Base-by-base conservation (phyloP, 108 stramenopile species). In the Heterococcus sp. region DNA sequence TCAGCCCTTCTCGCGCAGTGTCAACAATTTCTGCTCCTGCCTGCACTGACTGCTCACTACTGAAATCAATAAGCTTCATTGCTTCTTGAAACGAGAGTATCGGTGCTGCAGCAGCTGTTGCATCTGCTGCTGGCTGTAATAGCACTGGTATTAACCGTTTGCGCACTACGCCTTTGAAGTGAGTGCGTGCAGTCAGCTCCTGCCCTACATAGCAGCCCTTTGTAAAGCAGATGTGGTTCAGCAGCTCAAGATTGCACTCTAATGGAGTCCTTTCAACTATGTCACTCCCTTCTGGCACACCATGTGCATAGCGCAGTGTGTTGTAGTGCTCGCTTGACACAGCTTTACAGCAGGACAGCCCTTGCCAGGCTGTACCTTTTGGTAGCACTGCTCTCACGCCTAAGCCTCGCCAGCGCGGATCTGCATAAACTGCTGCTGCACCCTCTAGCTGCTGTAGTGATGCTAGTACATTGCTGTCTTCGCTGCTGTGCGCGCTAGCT, bases 171-270 rank as follows among this genome's bases (percentile, higher is more conserved):
- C 97, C 96, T 71, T 84, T 94, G 82, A 90, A 94, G 66, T 95
- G 92, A 0, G 95, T 93, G 21, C 98, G 85, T 1, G 98, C 98
- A 2, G 95, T 95, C 40, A 99, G 81, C 78, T 99, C 98, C 82
- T 99, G 98, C 36, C 98, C 98, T 0, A 97, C 58, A 86, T 99
- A 99, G 87, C 98, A 99, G 4, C 98, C 98, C 84, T 99, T 99
- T 71, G 82, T 64, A 79, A 97, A 99, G 38, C 85, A 88, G 31
- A 97, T 91, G 33, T 92, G 93, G 82, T 94, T 90, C 65, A 96
- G 75, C 70, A 94, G 91, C 74, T 97, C 97, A 74, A 96, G 89
- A 68, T 97, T 96, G 85, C 85, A 87, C 91, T 97, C 95, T 26
- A 94, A 82, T 0, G 97, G 95, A 27, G 96, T 91, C 29, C 76